Percentiles rank a stretch among this genome's conserved stretches.
These are phyloP conservation scores for Chimonanthus praecox DNA, from an alignment of 164 flowering plant species.

Conservation along the genomic window DNA sequence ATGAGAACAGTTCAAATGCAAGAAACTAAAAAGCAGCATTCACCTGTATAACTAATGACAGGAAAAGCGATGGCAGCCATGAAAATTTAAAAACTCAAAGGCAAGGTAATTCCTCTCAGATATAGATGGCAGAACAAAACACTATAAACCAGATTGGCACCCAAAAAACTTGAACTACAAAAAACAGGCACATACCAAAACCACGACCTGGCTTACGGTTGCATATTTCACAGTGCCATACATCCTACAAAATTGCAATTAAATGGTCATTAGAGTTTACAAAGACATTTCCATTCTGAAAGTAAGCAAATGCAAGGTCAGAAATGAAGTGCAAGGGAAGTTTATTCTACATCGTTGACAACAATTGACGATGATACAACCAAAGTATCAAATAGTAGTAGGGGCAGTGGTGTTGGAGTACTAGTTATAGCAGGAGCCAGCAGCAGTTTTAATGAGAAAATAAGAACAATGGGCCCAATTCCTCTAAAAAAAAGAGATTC, in stretches of 20 bases:
- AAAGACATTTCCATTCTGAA: background rate
- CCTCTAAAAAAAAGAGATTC: too few relatives aligned
- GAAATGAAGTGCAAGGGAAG: too few relatives aligned
- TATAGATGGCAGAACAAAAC: background rate
- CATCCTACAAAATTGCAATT: conserved; percentile 59
- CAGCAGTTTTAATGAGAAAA: too few relatives aligned
- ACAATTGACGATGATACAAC: too few relatives aligned
- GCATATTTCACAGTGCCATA: conserved; percentile 99
- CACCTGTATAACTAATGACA: background rate
- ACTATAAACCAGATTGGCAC: background rate
- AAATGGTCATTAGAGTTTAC: background rate
- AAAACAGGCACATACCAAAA: conserved; percentile 60
- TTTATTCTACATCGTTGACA: too few relatives aligned
- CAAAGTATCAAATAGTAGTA: too few relatives aligned
- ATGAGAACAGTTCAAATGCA: background rate
- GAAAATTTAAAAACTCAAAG: background rate
- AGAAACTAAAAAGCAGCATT: background rate
- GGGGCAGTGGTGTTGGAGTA: too few relatives aligned
- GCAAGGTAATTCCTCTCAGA: background rate
- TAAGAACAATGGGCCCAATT: too few relatives aligned
- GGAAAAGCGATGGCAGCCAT: background rate
- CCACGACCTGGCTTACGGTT: conserved; percentile 98
- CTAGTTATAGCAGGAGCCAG: too few relatives aligned
- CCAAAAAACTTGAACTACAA: background rate
- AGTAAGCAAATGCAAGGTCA: too few relatives aligned